Conservation (phyloP, 169 alveolate species). For the Eimeria falciformis region DNA sequence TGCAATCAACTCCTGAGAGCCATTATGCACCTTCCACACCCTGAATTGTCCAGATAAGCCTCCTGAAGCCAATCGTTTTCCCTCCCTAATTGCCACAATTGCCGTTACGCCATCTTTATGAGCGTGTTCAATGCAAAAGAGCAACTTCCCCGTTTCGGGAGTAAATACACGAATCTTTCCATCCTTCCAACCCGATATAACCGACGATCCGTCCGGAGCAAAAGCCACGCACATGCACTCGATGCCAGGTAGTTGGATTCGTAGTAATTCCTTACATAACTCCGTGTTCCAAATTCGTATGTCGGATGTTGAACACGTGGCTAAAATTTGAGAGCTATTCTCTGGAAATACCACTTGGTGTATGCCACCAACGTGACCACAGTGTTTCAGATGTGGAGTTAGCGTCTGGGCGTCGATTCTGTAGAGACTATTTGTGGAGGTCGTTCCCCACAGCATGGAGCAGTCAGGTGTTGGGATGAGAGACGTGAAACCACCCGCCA, state of each 20-base stretch:
- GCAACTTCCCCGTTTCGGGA: constrained; percentile 93
- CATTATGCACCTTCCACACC: constrained; percentile 85
- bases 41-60: constrained; percentile 95
- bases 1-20: constrained; percentile 76
- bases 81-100: constrained; percentile 79
- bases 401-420: constrained; percentile 92
- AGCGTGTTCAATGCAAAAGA: constrained; percentile 92
- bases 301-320: constrained; percentile 92
- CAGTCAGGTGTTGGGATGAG: constrained; percentile 90
- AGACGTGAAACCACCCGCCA: constrained; percentile 93
- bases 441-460: constrained; percentile 92
- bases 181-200: constrained; percentile 74
- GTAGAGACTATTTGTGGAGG: constrained; percentile 91
- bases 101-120: constrained; percentile 95
- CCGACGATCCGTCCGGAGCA: constrained; percentile 68
- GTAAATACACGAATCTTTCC: constrained; percentile 92
- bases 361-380: constrained; percentile 92
- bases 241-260: constrained; percentile 93
- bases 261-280: constrained; percentile 90
- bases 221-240: constrained; percentile 90
- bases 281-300: constrained; percentile 95
- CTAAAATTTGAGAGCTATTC: constrained; percentile 84
- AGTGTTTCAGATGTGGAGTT: constrained; percentile 91
- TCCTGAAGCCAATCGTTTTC: constrained; percentile 82
- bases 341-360: constrained; percentile 81